A percentile compares a stretch with the other conserved stretches of the same genome.
Evolutionary conservation across 306 rosid genomes (phyloP).

Genomic region (Castanea mollissima): DNA sequence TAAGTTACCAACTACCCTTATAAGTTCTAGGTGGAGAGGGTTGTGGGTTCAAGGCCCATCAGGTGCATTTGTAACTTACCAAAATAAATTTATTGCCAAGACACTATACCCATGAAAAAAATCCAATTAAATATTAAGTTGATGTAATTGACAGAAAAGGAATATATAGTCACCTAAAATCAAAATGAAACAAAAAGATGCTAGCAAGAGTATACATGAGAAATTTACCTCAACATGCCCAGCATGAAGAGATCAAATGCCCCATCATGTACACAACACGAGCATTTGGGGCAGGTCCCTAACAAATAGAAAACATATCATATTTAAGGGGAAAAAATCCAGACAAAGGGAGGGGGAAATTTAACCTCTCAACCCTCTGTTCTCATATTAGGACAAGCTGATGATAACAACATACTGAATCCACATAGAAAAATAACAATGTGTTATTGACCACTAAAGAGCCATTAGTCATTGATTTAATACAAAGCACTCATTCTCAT

Average conservation of each 20-base stretch:
- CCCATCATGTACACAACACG: constrained; percentile 90
- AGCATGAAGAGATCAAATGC: constrained; percentile 99
- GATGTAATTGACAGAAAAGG: background rate
- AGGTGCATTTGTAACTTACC: no score
- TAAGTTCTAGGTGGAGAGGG: no score
- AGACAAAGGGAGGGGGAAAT: constrained; percentile 8
- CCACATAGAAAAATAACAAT: background rate
- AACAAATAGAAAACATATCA: constrained; percentile 15
- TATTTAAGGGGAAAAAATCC: background rate
- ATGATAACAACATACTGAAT: background rate
- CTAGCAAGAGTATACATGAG: background rate
- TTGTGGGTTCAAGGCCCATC: no score
- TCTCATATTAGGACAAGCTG: background rate
- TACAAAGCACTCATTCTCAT: background rate
- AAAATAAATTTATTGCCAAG: background rate
- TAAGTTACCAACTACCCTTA: no score
- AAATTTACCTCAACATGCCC: constrained; percentile 89
- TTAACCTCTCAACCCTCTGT: background rate
- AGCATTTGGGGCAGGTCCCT: constrained; percentile 99
- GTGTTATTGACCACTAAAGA: background rate
- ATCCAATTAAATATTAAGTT: background rate
- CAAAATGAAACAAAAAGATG: background rate
- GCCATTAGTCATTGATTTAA: background rate
- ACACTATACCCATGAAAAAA: background rate
- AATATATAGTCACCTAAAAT: background rate